Conservation (phyloP, 1,139 yeast species). For the Taphrina communis region DNA sequence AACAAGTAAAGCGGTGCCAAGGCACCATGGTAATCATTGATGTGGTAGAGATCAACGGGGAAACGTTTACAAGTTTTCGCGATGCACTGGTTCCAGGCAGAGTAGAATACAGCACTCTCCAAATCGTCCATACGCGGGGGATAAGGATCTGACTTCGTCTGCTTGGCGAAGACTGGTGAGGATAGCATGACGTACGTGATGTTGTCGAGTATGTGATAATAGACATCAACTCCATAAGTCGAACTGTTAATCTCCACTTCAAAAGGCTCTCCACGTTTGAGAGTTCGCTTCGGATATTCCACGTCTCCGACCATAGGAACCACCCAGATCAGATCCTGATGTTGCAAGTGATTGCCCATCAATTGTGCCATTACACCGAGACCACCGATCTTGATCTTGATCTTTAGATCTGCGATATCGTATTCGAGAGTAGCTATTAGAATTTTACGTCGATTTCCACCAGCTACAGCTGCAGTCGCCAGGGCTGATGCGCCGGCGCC, state of each 20-base stretch:
- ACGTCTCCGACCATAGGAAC: constrained; percentile 42
- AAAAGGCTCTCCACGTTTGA: constrained; percentile 35
- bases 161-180: constrained; percentile 40
- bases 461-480: constrained; percentile 21
- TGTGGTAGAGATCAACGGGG: constrained; percentile 40
- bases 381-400: constrained; percentile 43
- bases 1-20: constrained; percentile 40
- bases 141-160: constrained; percentile 40
- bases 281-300: constrained; percentile 28
- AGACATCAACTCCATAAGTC: constrained; percentile 33
- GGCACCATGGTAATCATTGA: constrained; percentile 43
- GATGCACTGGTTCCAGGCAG: constrained; percentile 43
- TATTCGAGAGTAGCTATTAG: constrained; percentile 42
- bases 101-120: constrained; percentile 42
- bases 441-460: constrained; percentile 16
- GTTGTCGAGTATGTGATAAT: constrained; percentile 30
- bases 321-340: constrained; percentile 42
- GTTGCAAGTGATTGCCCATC: constrained; percentile 39
- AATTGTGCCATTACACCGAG: constrained; percentile 43
- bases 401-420: constrained; percentile 39
- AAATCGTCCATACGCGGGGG: constrained; percentile 43
- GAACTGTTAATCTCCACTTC: constrained; percentile 34
- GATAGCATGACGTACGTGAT: constrained; percentile 36
- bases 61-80: constrained; percentile 37
- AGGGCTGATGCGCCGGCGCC: constrained; percentile 21